A percentile compares a stretch with the other conserved stretches of the same genome.
These are phyloP conservation scores for Aethionema arabicum DNA, from an alignment of 345 rosid species.

Conservation along the genomic window DNA sequence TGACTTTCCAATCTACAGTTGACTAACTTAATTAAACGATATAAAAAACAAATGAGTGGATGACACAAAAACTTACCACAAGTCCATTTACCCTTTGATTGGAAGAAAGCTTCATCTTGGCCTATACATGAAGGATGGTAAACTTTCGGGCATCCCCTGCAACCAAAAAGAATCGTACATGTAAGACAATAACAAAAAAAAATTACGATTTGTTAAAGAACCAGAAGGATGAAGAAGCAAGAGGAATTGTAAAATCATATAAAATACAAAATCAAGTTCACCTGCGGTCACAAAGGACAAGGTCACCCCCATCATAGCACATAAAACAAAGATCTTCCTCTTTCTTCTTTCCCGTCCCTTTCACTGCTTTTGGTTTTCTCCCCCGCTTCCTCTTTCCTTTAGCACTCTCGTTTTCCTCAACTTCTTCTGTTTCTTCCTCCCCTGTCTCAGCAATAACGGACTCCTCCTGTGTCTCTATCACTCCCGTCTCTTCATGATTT, in stretches of 20 bases:
- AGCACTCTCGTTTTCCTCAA: conserved; percentile 48
- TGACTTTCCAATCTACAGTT: conserved; percentile 10
- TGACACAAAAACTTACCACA: conserved; percentile 67
- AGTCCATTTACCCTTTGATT: conserved; percentile 85
- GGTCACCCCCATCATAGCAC: conserved; percentile 97
- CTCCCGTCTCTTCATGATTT: conserved; percentile 32
- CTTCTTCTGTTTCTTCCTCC: conserved; percentile 46
- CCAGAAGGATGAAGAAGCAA: conserved; percentile 12
- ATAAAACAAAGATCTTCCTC: conserved; percentile 99
- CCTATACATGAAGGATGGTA: conserved; percentile 92
- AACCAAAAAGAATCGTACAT: conserved; percentile 15
- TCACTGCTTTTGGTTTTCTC: conserved; percentile 44
- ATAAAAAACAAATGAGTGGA: conserved; percentile 4
- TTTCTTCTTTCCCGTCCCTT: conserved; percentile 55
- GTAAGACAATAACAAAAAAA: conserved; percentile 2
- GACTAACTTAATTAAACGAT: conserved; percentile 22
- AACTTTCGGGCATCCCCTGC: conserved; percentile 98
- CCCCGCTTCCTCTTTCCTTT: conserved; percentile 80
- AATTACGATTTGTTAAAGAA: conserved; percentile 6
- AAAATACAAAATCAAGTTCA: conserved; percentile 34
- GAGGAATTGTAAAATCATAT: conserved; percentile 2
- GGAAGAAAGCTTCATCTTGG: conserved; percentile 90
- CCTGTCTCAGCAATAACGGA: conserved; percentile 34
- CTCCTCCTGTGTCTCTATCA: conserved; percentile 35
- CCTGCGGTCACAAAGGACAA: conserved; percentile 98